Conservation (phyloP, 345 rosid species). For the Melaleuca alternifolia region DNA sequence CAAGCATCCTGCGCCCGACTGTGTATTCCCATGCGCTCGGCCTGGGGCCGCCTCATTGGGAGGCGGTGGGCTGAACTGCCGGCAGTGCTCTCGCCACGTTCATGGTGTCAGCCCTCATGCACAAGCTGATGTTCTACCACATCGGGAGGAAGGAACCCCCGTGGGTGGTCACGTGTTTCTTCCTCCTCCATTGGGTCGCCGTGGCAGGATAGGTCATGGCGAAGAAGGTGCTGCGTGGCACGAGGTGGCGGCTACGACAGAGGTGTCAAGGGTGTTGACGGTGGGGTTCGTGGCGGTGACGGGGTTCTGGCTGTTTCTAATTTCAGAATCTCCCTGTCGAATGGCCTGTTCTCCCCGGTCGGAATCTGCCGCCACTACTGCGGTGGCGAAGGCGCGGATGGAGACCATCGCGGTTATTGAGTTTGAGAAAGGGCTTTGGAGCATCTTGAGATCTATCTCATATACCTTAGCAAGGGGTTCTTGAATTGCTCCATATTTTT, state of each 20-base stretch:
- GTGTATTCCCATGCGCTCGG: neutral
- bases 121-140: slow-evolving; percentile 12
- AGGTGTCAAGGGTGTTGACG: neutral
- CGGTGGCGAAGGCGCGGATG: neutral
- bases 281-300: slow-evolving; percentile 4
- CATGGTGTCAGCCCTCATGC: slow-evolving; percentile 12
- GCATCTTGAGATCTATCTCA: neutral
- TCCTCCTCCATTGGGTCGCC: slow-evolving; percentile 13
- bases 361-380: slow-evolving; percentile 9
- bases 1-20: neutral
- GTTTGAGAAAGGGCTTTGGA: neutral
- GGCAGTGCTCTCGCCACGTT: neutral
- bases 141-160: slow-evolving; percentile 2
- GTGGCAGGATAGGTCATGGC: neutral
- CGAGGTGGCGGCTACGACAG: neutral
- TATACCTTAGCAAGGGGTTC: neutral
- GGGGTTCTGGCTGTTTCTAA: slow-evolving; percentile 10
- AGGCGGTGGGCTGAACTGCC: slow-evolving; percentile 4
- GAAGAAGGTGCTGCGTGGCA: neutral
- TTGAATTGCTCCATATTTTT: neutral
- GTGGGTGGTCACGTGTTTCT: slow-evolving; percentile 17
- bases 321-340: no score
- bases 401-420: slow-evolving; percentile 2
- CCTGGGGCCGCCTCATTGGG: neutral
- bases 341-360: no score